Evolutionary conservation across 306 rosid genomes (phyloP).

Genomic region (Malus sieversii): DNA sequence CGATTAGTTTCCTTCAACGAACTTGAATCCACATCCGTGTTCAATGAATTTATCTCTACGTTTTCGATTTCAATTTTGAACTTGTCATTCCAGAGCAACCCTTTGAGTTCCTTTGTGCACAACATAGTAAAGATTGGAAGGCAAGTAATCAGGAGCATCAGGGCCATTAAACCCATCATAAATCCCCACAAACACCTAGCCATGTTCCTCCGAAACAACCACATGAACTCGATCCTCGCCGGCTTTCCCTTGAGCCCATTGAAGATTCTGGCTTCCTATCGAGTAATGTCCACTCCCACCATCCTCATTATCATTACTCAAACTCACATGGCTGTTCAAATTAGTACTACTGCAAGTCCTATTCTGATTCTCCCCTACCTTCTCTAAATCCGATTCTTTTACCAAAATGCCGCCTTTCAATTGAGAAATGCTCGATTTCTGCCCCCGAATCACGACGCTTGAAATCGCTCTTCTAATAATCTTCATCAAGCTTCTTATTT

Average conservation of each 20-base stretch:
- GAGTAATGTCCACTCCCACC: conserved; percentile 12
- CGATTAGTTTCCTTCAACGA: background rate
- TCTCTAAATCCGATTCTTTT: conserved; percentile 22
- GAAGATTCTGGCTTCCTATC: conserved; percentile 38
- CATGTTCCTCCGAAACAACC: conserved; percentile 64
- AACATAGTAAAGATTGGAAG: conserved; percentile 45
- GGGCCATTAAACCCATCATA: conserved; percentile 94
- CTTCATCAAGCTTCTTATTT: conserved; percentile 24
- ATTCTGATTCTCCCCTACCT: conserved; percentile 14
- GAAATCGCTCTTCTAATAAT: conserved; percentile 31
- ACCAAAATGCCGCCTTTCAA: conserved; percentile 6
- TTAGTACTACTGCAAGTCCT: conserved; percentile 18
- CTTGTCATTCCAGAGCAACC: conserved; percentile 33
- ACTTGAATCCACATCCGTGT: background rate
- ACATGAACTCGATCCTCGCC: conserved; percentile 84
- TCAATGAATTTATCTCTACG: background rate
- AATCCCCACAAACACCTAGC: conserved; percentile 82
- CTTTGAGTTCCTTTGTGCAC: conserved; percentile 50
- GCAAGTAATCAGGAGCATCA: conserved; percentile 78
- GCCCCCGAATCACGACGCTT: conserved; percentile 7
- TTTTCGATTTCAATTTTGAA: background rate
- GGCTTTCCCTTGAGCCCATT: conserved; percentile 87
- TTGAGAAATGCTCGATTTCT: conserved; percentile 11
- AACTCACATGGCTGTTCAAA: conserved; percentile 27
- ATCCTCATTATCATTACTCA: conserved; percentile 13